phyloP scores from a whole-genome alignment of 2,329 filamentous ascomycete species.

The Alternaria arbusti region DNA sequence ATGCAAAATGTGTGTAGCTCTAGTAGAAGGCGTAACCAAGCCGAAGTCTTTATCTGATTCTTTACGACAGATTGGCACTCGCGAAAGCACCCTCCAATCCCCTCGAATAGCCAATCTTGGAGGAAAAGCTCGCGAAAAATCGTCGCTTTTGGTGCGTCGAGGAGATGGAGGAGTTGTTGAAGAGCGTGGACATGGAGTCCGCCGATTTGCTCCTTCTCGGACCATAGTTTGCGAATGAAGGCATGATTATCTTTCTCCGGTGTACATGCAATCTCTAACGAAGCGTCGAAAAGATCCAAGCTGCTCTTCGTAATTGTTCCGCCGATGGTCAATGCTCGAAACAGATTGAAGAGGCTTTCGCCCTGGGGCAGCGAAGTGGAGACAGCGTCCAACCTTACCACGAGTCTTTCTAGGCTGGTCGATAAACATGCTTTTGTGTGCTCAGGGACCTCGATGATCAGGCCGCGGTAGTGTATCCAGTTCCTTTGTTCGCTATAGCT shows the following conservation, averaged over 20 bases:
- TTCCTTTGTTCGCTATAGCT: slow-evolving; percentile 21
- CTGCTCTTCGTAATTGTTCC: slow-evolving; percentile 25
- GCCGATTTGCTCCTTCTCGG: slow-evolving; percentile 15
- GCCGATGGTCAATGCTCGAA: slow-evolving; percentile 23
- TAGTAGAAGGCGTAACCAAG: slow-evolving; percentile 26
- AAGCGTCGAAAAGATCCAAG: slow-evolving; percentile 32
- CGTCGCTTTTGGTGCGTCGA: slow-evolving; percentile 19
- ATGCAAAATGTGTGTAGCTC: slow-evolving; percentile 32
- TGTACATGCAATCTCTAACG: slow-evolving; percentile 18
- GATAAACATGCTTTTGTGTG: slow-evolving; percentile 25
- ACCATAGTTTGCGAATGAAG: slow-evolving; percentile 17
- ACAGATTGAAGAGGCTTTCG: slow-evolving; percentile 21
- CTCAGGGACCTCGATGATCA: slow-evolving; percentile 31
- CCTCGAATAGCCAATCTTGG: slow-evolving; percentile 23
- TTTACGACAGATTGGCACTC: slow-evolving; percentile 29
- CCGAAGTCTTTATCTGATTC: slow-evolving; percentile 20
- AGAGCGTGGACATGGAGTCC: slow-evolving; percentile 26
- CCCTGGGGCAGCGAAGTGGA: neutral
- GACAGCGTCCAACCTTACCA: slow-evolving; percentile 10
- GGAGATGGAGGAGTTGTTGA: slow-evolving; percentile 20
- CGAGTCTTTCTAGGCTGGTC: slow-evolving; percentile 21
- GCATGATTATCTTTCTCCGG: slow-evolving; percentile 13
- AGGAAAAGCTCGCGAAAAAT: slow-evolving; percentile 23
- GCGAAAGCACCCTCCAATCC: slow-evolving; percentile 30
- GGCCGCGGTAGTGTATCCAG: slow-evolving; percentile 19